Percentiles rank a stretch among this genome's conserved stretches.
Conservation (phyloP, 768 basidiomycete species). For the Gyrodon lividus region DNA sequence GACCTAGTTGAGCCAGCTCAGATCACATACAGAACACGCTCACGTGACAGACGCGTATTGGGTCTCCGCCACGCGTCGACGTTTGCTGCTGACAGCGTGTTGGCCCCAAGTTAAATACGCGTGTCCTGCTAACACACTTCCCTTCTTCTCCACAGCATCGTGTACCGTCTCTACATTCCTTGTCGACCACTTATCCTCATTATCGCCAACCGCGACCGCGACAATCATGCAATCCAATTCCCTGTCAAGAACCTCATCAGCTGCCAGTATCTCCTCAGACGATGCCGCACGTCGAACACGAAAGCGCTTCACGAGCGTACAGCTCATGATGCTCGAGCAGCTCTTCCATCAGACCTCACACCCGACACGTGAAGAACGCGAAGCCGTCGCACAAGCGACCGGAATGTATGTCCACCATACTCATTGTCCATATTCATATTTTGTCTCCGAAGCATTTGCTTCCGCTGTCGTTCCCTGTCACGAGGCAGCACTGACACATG, state of each 20-base stretch:
- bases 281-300: constrained; percentile 57
- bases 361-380: constrained; percentile 73
- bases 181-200: background rate
- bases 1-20: background rate
- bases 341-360: constrained; percentile 72
- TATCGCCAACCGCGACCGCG: constrained; percentile 4
- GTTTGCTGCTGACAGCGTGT: constrained; percentile 21
- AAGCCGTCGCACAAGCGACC: constrained; percentile 56
- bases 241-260: constrained; percentile 56
- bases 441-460: constrained; percentile 5
- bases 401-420: constrained; percentile 57
- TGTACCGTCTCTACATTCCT: background rate
- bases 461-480: background rate
- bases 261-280: constrained; percentile 56
- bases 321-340: constrained; percentile 71
- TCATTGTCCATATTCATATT: background rate
- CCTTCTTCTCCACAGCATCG: background rate
- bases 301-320: constrained; percentile 65
- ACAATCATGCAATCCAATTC: constrained; percentile 17
- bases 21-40: constrained; percentile 23
- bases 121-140: background rate
- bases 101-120: constrained; percentile 25
- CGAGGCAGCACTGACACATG: constrained; percentile 11
- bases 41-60: constrained; percentile 30
- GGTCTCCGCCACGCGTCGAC: constrained; percentile 22